Base-by-base conservation (phyloP, 2,329 filamentous ascomycete species). In the Fulvia fulva region DNA sequence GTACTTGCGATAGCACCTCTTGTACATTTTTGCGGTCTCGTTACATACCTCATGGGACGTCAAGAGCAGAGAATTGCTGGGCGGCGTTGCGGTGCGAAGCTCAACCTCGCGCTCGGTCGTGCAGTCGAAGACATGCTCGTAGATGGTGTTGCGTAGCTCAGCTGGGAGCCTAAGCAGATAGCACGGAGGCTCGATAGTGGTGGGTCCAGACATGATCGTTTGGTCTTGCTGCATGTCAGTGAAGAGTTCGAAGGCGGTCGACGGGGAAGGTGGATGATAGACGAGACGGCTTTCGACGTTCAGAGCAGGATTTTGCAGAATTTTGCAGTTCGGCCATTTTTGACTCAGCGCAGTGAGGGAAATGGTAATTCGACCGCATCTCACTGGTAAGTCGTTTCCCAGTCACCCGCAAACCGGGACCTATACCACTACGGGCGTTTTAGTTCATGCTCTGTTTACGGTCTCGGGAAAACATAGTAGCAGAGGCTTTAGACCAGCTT, bases 401-500 rank as follows among this genome's bases (percentile, higher is more conserved):
- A 5, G 28, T 12, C 28, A 9, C 12, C 12, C 28, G 28, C 28
- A 32, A 12, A 32, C n/a, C n/a, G n/a, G n/a, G n/a, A n/a, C n/a
- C n/a, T n/a, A n/a, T n/a, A n/a, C n/a, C n/a, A n/a, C n/a, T n/a
- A n/a, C n/a, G n/a, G n/a, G n/a, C n/a, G 30, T 2, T 4, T 34
- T 14, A 3, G 3, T 34, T 34, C 2, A 32, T 32, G 12, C 6
- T 9, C 30, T 9, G 16, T 4, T 3, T 8, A 3, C 30, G 30
- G 30, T 34, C 8, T 14, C 16, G 11, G 16, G 9, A 14, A 34
- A 3, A 54, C 54, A 32, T 23, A 46, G 23, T 7, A 12, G 46
- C 51, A 34, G 16, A 14, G 9, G 16, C 30, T 11, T 66, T 56
- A 73, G 14, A 62, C 68, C 45, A 73, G 52, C 60, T 69, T 71